These are phyloP conservation scores for Leccinum variabile DNA, from an alignment of 1,284 basidiomycete species.

Conservation along the genomic window DNA sequence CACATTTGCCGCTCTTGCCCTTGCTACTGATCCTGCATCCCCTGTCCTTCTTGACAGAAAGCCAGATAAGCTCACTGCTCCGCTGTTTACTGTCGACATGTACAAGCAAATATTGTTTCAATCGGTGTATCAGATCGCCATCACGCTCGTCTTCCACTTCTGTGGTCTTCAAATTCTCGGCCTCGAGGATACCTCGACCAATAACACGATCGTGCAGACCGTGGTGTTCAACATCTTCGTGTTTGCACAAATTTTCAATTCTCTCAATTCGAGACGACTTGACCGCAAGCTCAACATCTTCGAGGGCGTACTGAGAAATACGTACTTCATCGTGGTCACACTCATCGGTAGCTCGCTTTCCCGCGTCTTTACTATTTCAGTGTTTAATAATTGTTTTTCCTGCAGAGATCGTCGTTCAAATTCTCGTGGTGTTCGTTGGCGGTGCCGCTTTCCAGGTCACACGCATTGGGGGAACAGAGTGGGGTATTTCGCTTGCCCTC, in stretches of 20 bases:
- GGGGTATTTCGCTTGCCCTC: constrained; percentile 90
- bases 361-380: neutral
- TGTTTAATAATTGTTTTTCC: constrained; percentile 2
- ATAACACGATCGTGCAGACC: constrained; percentile 69
- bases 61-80: constrained; percentile 86
- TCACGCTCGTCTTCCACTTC: constrained; percentile 54
- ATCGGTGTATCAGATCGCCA: constrained; percentile 82
- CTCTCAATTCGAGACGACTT: constrained; percentile 87
- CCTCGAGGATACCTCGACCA: constrained; percentile 44
- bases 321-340: constrained; percentile 88
- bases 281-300: constrained; percentile 90
- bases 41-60: constrained; percentile 82
- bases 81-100: constrained; percentile 90
- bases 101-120: constrained; percentile 94
- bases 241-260: constrained; percentile 95
- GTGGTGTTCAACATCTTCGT: constrained; percentile 97
- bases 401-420: constrained; percentile 82
- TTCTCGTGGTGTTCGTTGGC: constrained; percentile 90
- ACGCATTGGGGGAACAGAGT: constrained; percentile 76
- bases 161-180: constrained; percentile 71
- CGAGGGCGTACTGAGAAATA: constrained; percentile 78
- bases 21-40: constrained; percentile 94
- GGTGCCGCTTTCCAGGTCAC: constrained; percentile 92
- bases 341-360: constrained; percentile 61
- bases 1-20: constrained; percentile 94